These are phyloP conservation scores for Draba incana DNA, from an alignment of 345 rosid species.

Conservation along the genomic window DNA sequence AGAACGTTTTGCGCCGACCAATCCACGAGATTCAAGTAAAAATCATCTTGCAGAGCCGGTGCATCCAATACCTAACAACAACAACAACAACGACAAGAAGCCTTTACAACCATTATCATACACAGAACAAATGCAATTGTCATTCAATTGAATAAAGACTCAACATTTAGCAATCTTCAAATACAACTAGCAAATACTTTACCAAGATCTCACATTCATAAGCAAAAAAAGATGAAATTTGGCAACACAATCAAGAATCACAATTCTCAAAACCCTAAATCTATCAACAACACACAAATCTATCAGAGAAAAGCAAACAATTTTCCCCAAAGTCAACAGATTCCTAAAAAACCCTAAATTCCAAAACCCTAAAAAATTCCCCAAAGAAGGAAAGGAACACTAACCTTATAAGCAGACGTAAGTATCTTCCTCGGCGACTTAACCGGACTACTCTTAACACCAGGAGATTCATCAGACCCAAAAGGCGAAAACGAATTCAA, in stretches of 20 bases:
- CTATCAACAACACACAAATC: neutral
- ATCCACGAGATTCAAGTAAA: constrained; percentile 92
- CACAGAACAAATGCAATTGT: neutral
- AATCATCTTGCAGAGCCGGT: constrained; percentile 99
- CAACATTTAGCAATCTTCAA: neutral
- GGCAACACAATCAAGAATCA: constrained; percentile 6
- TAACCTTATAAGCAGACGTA: constrained; percentile 88
- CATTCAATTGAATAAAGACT: constrained; percentile 8
- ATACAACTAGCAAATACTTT: neutral
- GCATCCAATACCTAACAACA: constrained; percentile 88
- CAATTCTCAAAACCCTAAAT: constrained; percentile 1
- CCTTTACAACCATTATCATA: neutral
- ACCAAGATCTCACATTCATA: constrained; percentile 3
- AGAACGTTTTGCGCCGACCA: constrained; percentile 97
- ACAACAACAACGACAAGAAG: constrained; percentile 16
- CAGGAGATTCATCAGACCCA: constrained; percentile 66
- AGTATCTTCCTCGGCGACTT: constrained; percentile 89
- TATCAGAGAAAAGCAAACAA: constrained; percentile 2
- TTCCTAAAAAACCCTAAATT: constrained; percentile 16
- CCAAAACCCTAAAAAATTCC: constrained; percentile 3
- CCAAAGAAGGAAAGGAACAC: neutral
- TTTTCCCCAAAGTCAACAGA: no score
- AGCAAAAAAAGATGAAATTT: constrained; percentile 2
- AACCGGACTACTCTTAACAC: constrained; percentile 64
- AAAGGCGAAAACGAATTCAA: constrained; percentile 69